Conservation (phyloP, 1,284 basidiomycete genomes). For the Neonothopanus nambi region DNA sequence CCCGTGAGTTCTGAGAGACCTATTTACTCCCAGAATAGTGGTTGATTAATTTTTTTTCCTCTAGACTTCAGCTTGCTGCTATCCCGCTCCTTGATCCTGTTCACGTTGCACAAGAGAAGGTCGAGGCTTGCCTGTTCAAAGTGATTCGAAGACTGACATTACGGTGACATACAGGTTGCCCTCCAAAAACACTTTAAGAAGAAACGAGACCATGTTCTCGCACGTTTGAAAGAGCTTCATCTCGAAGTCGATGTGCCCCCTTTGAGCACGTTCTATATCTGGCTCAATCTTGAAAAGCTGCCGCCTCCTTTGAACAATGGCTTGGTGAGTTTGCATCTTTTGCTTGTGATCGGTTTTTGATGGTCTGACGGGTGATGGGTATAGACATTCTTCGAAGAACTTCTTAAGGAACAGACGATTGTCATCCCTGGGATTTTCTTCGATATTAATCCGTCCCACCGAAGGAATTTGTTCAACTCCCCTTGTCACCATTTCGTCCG, state of each 20-base stretch:
- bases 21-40: background rate
- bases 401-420: conserved; percentile 88
- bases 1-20: conserved; percentile 68
- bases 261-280: conserved; percentile 85
- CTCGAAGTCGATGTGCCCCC: conserved; percentile 78
- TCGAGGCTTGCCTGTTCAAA: conserved; percentile 9
- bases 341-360: background rate
- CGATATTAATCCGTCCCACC: conserved; percentile 81
- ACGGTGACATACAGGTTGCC: conserved; percentile 46
- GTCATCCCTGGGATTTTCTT: conserved; percentile 93
- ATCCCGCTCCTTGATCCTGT: conserved; percentile 76
- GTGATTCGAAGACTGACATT: background rate
- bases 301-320: conserved; percentile 86
- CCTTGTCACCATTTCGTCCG: conserved; percentile 91
- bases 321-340: conserved; percentile 48
- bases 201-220: conserved; percentile 89
- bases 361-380: conserved; percentile 3
- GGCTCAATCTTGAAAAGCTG: conserved; percentile 81
- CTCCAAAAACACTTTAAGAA: conserved; percentile 87
- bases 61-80: conserved; percentile 82
- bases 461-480: conserved; percentile 85
- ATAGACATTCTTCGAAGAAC: conserved; percentile 92
- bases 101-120: conserved; percentile 72
- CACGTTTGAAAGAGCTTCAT: conserved; percentile 76
- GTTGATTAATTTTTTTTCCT: background rate